Evolutionary conservation across 495 filamentous ascomycete genomes (phyloP).

Genomic region (Penicillium subrubescens): DNA sequence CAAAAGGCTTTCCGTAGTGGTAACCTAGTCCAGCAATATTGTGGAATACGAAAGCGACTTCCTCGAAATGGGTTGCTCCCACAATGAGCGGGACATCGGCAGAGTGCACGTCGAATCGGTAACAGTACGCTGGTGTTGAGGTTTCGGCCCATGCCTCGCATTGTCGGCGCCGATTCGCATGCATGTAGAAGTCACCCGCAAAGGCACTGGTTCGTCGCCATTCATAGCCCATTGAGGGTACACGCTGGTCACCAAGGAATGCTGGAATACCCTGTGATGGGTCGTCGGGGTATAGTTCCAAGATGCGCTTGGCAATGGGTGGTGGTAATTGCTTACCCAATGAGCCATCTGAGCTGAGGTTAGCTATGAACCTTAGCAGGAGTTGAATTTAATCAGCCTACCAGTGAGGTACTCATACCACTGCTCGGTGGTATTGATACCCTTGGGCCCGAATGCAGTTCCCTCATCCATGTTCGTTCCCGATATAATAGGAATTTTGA

Average conservation of each 20-base stretch:
- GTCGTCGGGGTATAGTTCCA: constrained; percentile 53
- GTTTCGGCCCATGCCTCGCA: constrained; percentile 53
- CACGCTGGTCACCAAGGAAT: constrained; percentile 44
- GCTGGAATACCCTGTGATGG: constrained; percentile 48
- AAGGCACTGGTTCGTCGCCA: constrained; percentile 57
- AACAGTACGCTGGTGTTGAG: constrained; percentile 57
- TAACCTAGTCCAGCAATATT: constrained; percentile 56
- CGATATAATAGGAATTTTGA: constrained; percentile 51
- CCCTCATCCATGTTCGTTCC: constrained; percentile 56
- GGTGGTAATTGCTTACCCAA: constrained; percentile 36
- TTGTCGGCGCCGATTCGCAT: constrained; percentile 56
- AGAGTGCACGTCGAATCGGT: constrained; percentile 59
- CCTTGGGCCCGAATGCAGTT: constrained; percentile 41
- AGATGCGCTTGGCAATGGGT: constrained; percentile 40
- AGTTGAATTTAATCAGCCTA: constrained; percentile 16
- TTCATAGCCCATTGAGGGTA: constrained; percentile 38
- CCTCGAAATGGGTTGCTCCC: constrained; percentile 60
- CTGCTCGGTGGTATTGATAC: constrained; percentile 48
- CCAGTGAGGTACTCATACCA: constrained; percentile 47
- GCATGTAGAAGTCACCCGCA: constrained; percentile 57
- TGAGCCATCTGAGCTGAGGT: constrained; percentile 19
- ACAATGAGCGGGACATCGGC: constrained; percentile 35
- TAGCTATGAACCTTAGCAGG: neutral
- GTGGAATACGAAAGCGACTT: constrained; percentile 63
- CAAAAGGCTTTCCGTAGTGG: constrained; percentile 51